Base-by-base conservation (phyloP, 2,329 filamentous ascomycete species). In the Didymella arachidicola region DNA sequence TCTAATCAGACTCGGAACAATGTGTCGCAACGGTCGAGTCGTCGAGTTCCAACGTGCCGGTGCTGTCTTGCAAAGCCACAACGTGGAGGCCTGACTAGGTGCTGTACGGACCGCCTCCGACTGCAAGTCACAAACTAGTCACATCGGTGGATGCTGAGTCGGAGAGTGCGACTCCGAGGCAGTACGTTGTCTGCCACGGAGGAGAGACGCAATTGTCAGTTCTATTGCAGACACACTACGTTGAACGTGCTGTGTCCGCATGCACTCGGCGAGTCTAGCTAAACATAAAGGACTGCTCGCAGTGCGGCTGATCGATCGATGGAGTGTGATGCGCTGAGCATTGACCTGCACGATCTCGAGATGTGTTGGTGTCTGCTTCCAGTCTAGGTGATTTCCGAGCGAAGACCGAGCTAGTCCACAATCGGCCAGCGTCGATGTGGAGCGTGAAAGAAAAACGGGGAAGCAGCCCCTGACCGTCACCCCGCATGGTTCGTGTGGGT, bases 61-160 rank as follows among this genome's bases (percentile, higher is more conserved):
- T 49, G 32, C 34, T n/a, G 42, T 34, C 38, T 48, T 29, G n/a
- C 45, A n/a, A 50, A 59, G 56, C 56, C 50, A 59, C 56, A 59
- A 53, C 45, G 50, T 59, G 50, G 56, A 50, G 27, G 25, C 7
- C 29, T 34, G 50, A 39, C 50, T 50, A 55, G 52, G 44, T 46
- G 41, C 19, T 48, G 36, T 47, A 48, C 45, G 56, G 50, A 59
- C 56, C 50, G 49, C 55, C 49, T 53, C 56, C 50, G 56, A 59
- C 45, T 59, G 56, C 51, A 54, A 44, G 36, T 59, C 56, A 49
- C n/a, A 41, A 18, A 41, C 49, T 58, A 58, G 49, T 44, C 22
- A 12, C 39, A 42, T 59, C 45, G 45, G 50, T 38, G 34, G 32
- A 39, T 39, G 19, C 41, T 49, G 16, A n/a, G 16, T 50, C 45